Evolutionary conservation across 164 flowering plant genomes (phyloP).

Genomic region (Annona cherimola): DNA sequence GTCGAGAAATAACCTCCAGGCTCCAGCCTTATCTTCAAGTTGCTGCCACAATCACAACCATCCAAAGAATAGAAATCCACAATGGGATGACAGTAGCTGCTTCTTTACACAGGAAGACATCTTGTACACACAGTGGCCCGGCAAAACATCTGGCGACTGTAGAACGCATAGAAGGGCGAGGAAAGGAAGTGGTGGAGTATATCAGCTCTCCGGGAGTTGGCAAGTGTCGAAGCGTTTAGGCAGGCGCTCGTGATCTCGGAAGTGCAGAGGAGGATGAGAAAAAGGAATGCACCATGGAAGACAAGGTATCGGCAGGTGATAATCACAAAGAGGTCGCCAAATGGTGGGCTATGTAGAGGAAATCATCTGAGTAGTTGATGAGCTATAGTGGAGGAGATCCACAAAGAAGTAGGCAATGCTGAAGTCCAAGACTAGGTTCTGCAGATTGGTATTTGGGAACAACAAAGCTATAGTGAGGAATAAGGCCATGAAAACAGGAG

Average conservation of each 20-base stretch:
- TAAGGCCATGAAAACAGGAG: slow-evolving; percentile 55
- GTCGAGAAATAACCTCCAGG: too few species aligned
- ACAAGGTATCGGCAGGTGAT: slow-evolving; percentile 73
- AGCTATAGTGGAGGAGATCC: slow-evolving; percentile 66
- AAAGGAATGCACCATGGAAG: slow-evolving; percentile 52
- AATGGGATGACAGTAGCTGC: slow-evolving; percentile 53
- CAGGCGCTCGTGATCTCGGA: slow-evolving; percentile 82
- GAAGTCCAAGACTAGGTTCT: slow-evolving; percentile 57
- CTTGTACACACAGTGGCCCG: slow-evolving; percentile 51
- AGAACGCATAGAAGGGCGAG: slow-evolving; percentile 60
- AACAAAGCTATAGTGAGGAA: slow-evolving; percentile 36
- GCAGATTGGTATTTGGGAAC: slow-evolving; percentile 43
- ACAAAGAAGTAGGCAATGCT: slow-evolving; percentile 72
- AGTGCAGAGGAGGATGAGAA: slow-evolving; percentile 51
- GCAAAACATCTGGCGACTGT: slow-evolving; percentile 53
- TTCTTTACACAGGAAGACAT: slow-evolving; percentile 61
- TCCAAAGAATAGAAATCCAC: slow-evolving; percentile 78
- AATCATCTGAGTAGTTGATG: slow-evolving; percentile 56
- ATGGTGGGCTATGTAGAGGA: slow-evolving; percentile 86
- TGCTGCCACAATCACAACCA: slow-evolving; percentile 51
- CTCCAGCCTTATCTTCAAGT: too few species aligned
- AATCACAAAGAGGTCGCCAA: slow-evolving; percentile 82
- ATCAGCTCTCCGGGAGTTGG: slow-evolving; percentile 41
- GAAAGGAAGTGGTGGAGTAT: slow-evolving; percentile 31
- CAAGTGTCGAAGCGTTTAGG: slow-evolving; percentile 90